Evolutionary conservation across 2,329 filamentous ascomycete genomes (phyloP).

Genomic region (Curvularia sp.): DNA sequence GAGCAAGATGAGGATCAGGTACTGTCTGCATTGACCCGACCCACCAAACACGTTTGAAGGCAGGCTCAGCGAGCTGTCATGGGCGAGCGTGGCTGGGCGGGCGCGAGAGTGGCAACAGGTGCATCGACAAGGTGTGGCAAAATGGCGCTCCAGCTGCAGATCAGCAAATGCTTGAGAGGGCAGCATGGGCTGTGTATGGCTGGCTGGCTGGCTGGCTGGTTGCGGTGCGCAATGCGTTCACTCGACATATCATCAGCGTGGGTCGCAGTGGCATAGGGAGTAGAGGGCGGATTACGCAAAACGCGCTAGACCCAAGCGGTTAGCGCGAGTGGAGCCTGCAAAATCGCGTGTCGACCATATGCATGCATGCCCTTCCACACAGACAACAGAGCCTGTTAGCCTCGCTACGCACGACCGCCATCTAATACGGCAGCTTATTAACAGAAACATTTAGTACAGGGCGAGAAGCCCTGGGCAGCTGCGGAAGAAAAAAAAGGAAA

Average conservation of each 20-base stretch:
- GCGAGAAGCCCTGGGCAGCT: constrained; percentile 18
- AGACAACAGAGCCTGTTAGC: constrained; percentile 34
- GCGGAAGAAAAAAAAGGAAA: constrained; percentile 14
- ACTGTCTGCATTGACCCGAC: constrained; percentile 29
- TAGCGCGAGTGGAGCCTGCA: constrained; percentile 27
- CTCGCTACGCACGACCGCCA: constrained; percentile 24
- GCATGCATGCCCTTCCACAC: constrained; percentile 32
- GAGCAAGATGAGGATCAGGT: constrained; percentile 31
- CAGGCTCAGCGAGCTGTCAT: constrained; percentile 5
- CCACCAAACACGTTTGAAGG: constrained; percentile 33
- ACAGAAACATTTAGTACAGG: constrained; percentile 32
- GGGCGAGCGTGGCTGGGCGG: neutral
- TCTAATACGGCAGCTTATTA: constrained; percentile 33
- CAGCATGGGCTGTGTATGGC: constrained; percentile 10
- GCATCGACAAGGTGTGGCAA: constrained; percentile 14
- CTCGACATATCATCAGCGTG: constrained; percentile 14
- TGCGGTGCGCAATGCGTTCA: constrained; percentile 17
- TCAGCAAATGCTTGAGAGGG: constrained; percentile 16
- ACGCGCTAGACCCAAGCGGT: constrained; percentile 2
- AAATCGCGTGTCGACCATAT: constrained; percentile 31
- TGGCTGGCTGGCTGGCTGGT: constrained; percentile 10
- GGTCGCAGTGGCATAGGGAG: constrained; percentile 6
- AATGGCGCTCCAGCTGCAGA: constrained; percentile 16
- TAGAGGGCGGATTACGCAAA: constrained; percentile 20
- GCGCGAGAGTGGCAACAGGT: neutral